phyloP scores from a whole-genome alignment of 1,284 basidiomycete genomes.

The Moesziomyces parantarcticus region DNA sequence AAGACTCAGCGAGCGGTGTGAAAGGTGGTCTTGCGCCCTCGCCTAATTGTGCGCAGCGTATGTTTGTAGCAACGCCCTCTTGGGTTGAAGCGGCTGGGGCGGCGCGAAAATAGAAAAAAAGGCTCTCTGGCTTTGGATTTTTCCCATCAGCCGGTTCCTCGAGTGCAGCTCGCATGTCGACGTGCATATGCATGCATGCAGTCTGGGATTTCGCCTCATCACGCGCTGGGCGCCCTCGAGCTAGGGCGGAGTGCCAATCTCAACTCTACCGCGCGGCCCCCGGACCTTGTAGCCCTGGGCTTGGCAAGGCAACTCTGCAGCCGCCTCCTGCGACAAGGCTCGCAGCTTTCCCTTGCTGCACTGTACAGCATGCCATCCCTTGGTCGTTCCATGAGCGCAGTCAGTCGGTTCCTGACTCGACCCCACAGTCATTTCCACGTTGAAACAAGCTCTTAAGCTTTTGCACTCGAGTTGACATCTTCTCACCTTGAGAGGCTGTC shows the following conservation, averaged over 20 bases:
- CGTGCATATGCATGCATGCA: conserved; percentile 2
- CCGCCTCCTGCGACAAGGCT: conserved; percentile 3
- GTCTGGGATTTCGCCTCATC: not conserved
- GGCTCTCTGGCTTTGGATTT: not conserved
- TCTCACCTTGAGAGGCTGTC: no score
- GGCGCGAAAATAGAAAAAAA: no score
- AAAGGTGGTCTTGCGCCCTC: no score
- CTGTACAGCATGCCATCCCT: not conserved
- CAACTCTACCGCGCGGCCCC: not conserved
- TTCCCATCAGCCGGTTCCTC: not conserved
- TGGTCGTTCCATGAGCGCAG: not conserved
- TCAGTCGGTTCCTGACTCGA: not conserved
- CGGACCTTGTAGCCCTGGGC: no score
- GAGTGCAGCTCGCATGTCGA: not conserved
- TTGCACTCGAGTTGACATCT: no score
- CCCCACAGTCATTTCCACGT: no score
- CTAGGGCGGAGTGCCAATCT: not conserved
- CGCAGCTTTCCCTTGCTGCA: conserved; percentile 1
- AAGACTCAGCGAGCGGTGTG: no score
- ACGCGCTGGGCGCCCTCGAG: not conserved
- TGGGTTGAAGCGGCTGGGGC: no score
- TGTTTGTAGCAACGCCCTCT: no score
- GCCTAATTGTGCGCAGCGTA: no score
- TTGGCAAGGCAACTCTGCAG: not conserved
- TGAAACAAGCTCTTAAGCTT: no score